phyloP scores from a whole-genome alignment of 1,284 basidiomycete genomes.

The Puccinia polysora region DNA sequence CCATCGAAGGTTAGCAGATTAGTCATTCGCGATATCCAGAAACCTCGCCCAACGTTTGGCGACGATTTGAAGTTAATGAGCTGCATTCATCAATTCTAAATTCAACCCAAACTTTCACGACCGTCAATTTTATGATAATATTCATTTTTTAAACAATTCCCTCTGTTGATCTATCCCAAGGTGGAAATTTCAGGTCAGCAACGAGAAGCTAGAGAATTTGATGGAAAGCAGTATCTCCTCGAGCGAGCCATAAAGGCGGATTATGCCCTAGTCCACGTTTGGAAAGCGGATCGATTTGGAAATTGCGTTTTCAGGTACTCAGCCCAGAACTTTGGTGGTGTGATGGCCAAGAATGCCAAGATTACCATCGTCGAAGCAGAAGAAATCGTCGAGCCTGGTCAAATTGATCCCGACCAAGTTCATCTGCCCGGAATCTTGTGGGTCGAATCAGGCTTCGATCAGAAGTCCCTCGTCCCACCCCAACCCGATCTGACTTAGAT shows the following conservation, averaged over 20 bases:
- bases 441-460: constrained; percentile 5
- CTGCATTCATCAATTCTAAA: no score
- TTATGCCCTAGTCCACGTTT: constrained; percentile 76
- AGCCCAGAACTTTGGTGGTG: constrained; percentile 78
- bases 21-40: no score
- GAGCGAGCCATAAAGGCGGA: constrained; percentile 75
- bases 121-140: no score
- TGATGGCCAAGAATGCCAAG: constrained; percentile 83
- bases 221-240: constrained; percentile 76
- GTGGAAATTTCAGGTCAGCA: constrained; percentile 45
- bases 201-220: constrained; percentile 74
- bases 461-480: constrained; percentile 43
- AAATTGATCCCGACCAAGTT: constrained; percentile 74
- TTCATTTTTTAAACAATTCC: no score
- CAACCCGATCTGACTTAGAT: constrained; percentile 55
- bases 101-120: no score
- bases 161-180: no score
- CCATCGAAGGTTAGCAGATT: constrained; percentile 33
- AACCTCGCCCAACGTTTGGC: no score
- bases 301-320: constrained; percentile 62
- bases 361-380: constrained; percentile 92
- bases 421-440: constrained; percentile 54
- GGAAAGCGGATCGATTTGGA: constrained; percentile 80
- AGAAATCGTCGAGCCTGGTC: constrained; percentile 80
- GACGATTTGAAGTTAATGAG: no score